phyloP scores from a whole-genome alignment of 2,329 filamentous ascomycete genomes.

The Arthrocladium fulminans region DNA sequence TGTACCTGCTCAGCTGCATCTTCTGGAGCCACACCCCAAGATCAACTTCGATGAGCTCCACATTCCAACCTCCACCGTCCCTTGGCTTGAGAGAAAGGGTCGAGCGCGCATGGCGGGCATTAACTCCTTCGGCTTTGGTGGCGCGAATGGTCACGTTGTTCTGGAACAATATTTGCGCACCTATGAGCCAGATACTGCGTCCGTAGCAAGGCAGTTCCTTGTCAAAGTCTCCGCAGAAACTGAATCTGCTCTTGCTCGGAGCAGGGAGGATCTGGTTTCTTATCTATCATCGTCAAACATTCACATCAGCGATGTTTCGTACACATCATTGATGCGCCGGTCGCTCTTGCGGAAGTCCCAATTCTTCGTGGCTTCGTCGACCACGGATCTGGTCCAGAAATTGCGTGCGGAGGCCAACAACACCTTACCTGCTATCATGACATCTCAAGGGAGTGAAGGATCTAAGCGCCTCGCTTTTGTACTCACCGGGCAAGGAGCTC shows the following conservation, averaged over 20 bases:
- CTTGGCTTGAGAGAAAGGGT: not conserved
- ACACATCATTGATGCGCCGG: not conserved
- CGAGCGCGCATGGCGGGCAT: constrained; percentile 10
- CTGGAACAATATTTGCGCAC: constrained; percentile 22
- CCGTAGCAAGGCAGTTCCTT: not conserved
- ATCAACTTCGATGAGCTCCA: not conserved
- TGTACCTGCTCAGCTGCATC: not conserved
- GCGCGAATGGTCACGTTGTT: constrained; percentile 29
- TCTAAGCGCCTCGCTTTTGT: not conserved
- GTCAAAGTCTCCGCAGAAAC: not conserved
- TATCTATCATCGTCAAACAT: not conserved
- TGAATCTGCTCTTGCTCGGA: no score
- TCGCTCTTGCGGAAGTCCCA: not conserved
- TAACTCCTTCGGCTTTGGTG: constrained; percentile 31
- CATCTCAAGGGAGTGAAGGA: no score
- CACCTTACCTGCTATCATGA: not conserved
- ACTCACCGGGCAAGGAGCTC: not conserved
- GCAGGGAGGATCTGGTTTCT: not conserved
- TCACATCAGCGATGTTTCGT: not conserved
- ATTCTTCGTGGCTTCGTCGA: not conserved
- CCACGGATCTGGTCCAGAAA: not conserved
- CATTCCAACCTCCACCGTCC: not conserved
- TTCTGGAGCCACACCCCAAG: not conserved
- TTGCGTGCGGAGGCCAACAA: not conserved
- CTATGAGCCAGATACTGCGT: constrained; percentile 1